Conservation (phyloP, 2,329 filamentous ascomycete genomes). For the Raffaelea albimanens region DNA sequence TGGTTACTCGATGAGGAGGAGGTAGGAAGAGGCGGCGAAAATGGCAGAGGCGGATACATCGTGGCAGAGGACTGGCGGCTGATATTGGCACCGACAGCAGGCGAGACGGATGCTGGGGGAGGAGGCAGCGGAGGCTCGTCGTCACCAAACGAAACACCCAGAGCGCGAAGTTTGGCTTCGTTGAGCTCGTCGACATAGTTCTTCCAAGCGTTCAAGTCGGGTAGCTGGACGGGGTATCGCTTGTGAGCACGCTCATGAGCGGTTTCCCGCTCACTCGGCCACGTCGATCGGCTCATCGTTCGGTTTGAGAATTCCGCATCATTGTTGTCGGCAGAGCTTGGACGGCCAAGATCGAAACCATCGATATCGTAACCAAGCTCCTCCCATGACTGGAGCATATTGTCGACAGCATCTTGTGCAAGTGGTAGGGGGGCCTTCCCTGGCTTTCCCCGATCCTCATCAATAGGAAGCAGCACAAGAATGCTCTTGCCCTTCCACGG, state of each 20-base stretch:
- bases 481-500: conserved; percentile 69
- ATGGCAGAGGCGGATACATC: conserved; percentile 66
- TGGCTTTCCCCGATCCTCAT: conserved; percentile 54
- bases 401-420: conserved; percentile 42
- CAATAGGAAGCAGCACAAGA: conserved; percentile 57
- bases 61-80: conserved; percentile 59
- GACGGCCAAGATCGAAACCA: conserved; percentile 58
- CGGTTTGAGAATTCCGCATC: conserved; percentile 28
- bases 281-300: conserved; percentile 58
- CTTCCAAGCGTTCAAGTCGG: conserved; percentile 61
- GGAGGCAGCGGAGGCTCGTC: conserved; percentile 55
- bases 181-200: conserved; percentile 73
- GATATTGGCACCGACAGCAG: conserved; percentile 44
- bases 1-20: conserved; percentile 68
- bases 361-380: conserved; percentile 58
- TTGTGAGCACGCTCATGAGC: conserved; percentile 41
- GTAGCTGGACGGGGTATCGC: conserved; percentile 55
- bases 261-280: conserved; percentile 55
- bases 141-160: conserved; percentile 75
- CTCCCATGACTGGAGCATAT: conserved; percentile 58
- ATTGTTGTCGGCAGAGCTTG: conserved; percentile 18
- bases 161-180: conserved; percentile 84
- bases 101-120: conserved; percentile 53
- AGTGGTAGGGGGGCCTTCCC: conserved; percentile 46
- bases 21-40: conserved; percentile 75